Evolutionary conservation across 495 filamentous ascomycete genomes (phyloP), one percentile per base, ranked within the genome.

Genomic region (Penicillium odoratum): DNA sequence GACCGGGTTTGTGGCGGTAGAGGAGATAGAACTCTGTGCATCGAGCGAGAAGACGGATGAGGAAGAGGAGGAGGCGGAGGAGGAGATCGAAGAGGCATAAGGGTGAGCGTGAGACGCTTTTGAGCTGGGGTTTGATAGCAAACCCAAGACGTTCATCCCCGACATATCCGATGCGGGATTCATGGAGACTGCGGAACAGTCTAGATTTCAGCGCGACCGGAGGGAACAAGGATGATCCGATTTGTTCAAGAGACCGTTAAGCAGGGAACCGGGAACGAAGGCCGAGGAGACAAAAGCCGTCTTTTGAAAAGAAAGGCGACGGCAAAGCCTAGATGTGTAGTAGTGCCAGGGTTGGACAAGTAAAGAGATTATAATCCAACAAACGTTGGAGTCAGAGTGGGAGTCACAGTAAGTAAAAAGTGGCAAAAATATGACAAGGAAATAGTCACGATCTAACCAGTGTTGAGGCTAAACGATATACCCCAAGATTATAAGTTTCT

Each of bases 11-110:
- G 74, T 76, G 16, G 77, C 70, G 10, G 71, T 70, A 28, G 79
- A 81, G 0, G 79, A 76, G 61, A 83, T 78, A 62, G 77, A 80
- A 61, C 77, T 80, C 59, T 77, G 83, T 8, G 83, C 44, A 79
- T 84, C 82, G 67, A 90, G 80, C 51, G 92, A 95, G 79, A 91
- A 94, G 62, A 92, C 81, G 13, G 91, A 92, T 5, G 91, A 92
- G 53, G 87, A 81, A 44, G 84, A 84, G 30, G 90, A 91, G 25
- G 88, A 87, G 33, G 88, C 89, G 67, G 84, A 87, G 48, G 88
- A 86, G 68, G 86, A 82, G 74, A 88, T 72, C n/a, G 83, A 84
- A 47, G 82, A 81, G 64, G 79, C 81, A 68, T 91, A 92, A 58
- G 86, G 85, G 63, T 78, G 73, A 64, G 74, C 69, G 66, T 74